Base-by-base conservation (phyloP, 768 basidiomycete species). In the Lactarius psammicola region DNA sequence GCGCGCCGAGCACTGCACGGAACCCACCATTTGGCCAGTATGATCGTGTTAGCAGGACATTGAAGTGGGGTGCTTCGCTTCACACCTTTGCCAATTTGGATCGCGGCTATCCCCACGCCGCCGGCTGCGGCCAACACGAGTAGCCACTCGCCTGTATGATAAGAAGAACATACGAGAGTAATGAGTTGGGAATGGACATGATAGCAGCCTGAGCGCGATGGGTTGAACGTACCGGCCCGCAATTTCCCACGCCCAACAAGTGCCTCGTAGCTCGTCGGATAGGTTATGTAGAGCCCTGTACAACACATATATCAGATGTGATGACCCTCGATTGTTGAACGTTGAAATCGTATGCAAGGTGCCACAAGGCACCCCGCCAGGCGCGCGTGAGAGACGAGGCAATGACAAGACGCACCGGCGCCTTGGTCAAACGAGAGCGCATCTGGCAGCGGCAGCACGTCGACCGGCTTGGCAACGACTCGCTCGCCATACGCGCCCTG, bases 101-200 rank as follows among this genome's bases (percentile, higher is more conserved):
- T 87, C 8, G 96, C 95, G 7, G 88, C 87, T 59, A 96, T 87
- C 0, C 95, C 95, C 5, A 98, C 95, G 15, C 95, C 96, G 3
- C 96, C 96, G 1, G 95, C 96, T n/a, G 92, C 92, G 8, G 95
- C 96, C 58, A 94, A 93, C 4, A 98, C 88, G 3, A 99, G 85
- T 3, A 97, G 85, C 85, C 89, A 94, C 78, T 98, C 96, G 26
- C 90, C 91, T 90, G 57, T 9, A 38, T n/a, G 15, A 51, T 20
- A 62, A 51, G n/a, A 44, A 10, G 20, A n/a, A 44, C 33, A 34
- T 62, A 44, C 38, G 33, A 30, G 26, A 15, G 18, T 10, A 20
- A 28, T 40, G 23, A 40, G 60, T 33, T 11, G 34, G 3, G 26
- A 54, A 42, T 17, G 46, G 11, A 2, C 28, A 46, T 9, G 13